A percentile compares a stretch with the other conserved stretches of the same genome.
These are phyloP conservation scores for Rhodamnia rubescens DNA, from an alignment of 345 rosid species.

Conservation along the genomic window DNA sequence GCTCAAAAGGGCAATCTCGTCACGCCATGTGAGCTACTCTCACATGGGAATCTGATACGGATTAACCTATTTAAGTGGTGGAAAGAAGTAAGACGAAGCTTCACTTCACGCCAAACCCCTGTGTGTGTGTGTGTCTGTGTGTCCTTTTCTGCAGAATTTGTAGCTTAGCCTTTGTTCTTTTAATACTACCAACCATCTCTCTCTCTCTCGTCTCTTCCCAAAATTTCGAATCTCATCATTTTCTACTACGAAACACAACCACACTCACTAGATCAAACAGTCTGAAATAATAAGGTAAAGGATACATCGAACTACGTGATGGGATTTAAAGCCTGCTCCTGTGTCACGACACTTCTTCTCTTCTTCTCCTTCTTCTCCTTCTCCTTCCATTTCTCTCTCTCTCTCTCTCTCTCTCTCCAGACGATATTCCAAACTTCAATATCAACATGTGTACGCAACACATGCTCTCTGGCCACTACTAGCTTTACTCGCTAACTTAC, in stretches of 20 bases:
- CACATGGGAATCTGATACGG: not conserved
- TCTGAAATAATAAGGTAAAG: conserved; percentile 12
- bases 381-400: not conserved
- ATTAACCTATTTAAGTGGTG: not conserved
- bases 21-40: not conserved
- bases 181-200: not conserved
- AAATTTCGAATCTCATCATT: conserved; percentile 28
- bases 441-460: conserved; percentile 3
- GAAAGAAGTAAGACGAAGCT: not conserved
- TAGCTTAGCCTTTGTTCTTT: conserved; percentile 30
- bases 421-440: conserved; percentile 20
- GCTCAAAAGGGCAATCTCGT: not conserved
- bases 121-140: not conserved
- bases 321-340: conserved; percentile 29
- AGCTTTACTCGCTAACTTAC: conserved; percentile 17
- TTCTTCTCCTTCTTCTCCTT: not conserved
- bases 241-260: conserved; percentile 7
- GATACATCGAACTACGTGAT: conserved; percentile 41
- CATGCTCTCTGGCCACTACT: conserved; percentile 10
- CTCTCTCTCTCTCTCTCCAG: not conserved
- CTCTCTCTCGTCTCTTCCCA: not conserved
- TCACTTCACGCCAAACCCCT: conserved; percentile 1
- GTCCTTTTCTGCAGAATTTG: conserved; percentile 12
- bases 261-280: not conserved
- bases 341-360: conserved; percentile 1